These are phyloP conservation scores for Neurospora tetraspora DNA, from an alignment of 495 filamentous ascomycete genomes.

Conservation along the genomic window DNA sequence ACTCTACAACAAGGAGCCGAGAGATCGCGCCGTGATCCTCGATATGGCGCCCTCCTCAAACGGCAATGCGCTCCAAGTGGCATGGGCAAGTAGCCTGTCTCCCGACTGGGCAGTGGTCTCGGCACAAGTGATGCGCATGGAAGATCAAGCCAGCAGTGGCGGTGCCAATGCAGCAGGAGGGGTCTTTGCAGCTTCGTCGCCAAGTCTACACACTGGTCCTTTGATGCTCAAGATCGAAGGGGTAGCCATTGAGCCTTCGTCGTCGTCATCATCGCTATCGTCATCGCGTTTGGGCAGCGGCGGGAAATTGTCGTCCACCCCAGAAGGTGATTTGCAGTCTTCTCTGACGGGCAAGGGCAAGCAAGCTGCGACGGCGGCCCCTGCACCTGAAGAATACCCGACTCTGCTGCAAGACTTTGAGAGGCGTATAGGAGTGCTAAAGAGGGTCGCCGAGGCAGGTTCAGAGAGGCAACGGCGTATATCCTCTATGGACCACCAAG, in stretches of 20 bases:
- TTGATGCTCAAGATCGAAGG: conserved; percentile 65
- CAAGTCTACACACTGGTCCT: conserved; percentile 8
- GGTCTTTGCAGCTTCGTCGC: background rate
- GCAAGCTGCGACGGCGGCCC: conserved; percentile 15
- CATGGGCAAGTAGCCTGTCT: conserved; percentile 35
- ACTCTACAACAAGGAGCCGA: conserved; percentile 5
- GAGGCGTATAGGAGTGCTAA: conserved; percentile 46
- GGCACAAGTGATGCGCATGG: conserved; percentile 32
- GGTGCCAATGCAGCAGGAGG: conserved; percentile 16
- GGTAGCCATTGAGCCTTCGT: conserved; percentile 24
- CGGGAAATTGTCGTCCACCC: conserved; percentile 16
- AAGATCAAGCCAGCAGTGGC: conserved; percentile 13
- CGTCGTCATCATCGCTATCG: background rate
- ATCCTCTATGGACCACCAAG: background rate
- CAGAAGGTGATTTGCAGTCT: conserved; percentile 19
- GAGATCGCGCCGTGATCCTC: conserved; percentile 48
- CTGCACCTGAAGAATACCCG: conserved; percentile 31
- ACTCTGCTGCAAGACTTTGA: conserved; percentile 60
- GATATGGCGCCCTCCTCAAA: conserved; percentile 40
- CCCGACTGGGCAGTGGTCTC: conserved; percentile 37
- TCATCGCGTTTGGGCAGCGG: background rate
- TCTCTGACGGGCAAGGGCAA: conserved; percentile 13
- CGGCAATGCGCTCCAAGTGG: conserved; percentile 35
- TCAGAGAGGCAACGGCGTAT: conserved; percentile 25
- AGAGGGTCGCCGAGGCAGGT: conserved; percentile 37